Evolutionary conservation across 306 rosid species (phyloP).

Genomic region (Casuarina equisetifolia): DNA sequence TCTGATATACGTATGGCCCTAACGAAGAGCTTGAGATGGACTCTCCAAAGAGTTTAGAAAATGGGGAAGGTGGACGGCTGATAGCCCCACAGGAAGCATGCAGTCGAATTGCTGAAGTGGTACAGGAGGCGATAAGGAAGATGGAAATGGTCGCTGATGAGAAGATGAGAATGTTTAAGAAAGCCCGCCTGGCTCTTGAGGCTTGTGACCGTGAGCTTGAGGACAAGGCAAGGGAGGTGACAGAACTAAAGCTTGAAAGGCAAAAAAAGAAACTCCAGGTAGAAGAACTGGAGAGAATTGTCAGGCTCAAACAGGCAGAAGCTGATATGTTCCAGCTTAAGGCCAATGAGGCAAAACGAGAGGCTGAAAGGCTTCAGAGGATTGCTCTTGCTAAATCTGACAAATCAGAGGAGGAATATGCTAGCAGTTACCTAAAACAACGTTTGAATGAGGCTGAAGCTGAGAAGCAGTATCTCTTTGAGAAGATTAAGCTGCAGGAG

Average conservation of each 20-base stretch:
- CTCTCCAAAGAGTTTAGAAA: slow-evolving; percentile 72
- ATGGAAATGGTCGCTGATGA: slow-evolving; percentile 99
- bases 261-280: slow-evolving; percentile 83
- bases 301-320: slow-evolving; percentile 90
- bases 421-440: slow-evolving; percentile 85
- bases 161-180: slow-evolving; percentile 93
- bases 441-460: slow-evolving; percentile 91
- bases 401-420: slow-evolving; percentile 95
- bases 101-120: slow-evolving; percentile 88
- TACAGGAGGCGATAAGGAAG: slow-evolving; percentile 89
- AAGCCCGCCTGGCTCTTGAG: slow-evolving; percentile 84
- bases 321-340: slow-evolving; percentile 96
- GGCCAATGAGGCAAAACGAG: slow-evolving; percentile 94
- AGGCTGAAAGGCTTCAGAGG: slow-evolving; percentile 91
- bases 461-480: slow-evolving; percentile 92
- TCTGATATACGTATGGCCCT: slow-evolving; percentile 28
- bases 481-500: slow-evolving; percentile 97
- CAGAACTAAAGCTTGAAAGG: slow-evolving; percentile 76
- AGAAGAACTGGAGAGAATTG: slow-evolving; percentile 94
- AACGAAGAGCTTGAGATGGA: slow-evolving; percentile 83
- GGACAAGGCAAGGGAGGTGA: slow-evolving; percentile 83
- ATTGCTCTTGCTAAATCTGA: slow-evolving; percentile 90
- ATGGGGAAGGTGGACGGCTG: slow-evolving; percentile 79
- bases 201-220: slow-evolving; percentile 84
- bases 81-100: slow-evolving; percentile 98